A percentile compares a stretch with the other conserved stretches of the same genome.
Evolutionary conservation across 495 filamentous ascomycete genomes (phyloP).

Genomic region (Podospora didyma): DNA sequence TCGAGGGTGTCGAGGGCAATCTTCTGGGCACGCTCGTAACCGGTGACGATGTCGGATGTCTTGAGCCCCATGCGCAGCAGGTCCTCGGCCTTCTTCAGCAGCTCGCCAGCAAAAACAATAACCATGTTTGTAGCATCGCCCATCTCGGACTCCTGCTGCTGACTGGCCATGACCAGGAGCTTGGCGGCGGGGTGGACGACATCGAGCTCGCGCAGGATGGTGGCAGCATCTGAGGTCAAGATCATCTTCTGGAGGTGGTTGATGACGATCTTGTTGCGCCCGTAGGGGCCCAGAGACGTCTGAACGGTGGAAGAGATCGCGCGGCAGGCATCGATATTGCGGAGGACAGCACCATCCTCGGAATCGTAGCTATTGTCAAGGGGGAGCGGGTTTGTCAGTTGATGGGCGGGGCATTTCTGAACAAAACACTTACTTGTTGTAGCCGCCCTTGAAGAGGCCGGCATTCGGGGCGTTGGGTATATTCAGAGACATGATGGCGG

Average conservation of each 20-base stretch:
- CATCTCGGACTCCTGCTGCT: constrained; percentile 99
- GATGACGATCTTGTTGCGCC: constrained; percentile 99
- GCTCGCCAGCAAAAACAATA: constrained; percentile 90
- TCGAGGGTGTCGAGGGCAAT: constrained; percentile 82
- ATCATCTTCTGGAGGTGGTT: constrained; percentile 99
- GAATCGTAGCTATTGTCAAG: constrained; percentile 72
- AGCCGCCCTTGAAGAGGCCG: constrained; percentile 93
- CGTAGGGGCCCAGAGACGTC: constrained; percentile 94
- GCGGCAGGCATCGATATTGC: constrained; percentile 98
- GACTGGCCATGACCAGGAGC: constrained; percentile 96
- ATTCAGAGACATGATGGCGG: constrained; percentile 78
- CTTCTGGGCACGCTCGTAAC: constrained; percentile 90
- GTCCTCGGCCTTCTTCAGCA: constrained; percentile 96
- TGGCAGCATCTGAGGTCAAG: constrained; percentile 94
- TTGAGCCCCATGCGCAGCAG: constrained; percentile 92
- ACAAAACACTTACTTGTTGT: constrained; percentile 71
- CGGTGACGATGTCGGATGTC: constrained; percentile 90
- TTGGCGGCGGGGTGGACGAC: constrained; percentile 98
- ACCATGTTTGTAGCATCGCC: constrained; percentile 98
- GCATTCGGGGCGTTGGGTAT: constrained; percentile 89
- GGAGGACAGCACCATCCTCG: constrained; percentile 97
- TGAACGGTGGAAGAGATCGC: constrained; percentile 94
- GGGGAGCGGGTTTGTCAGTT: constrained; percentile 14
- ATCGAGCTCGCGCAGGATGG: constrained; percentile 94
- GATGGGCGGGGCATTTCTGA: constrained; percentile 5